phyloP scores from a whole-genome alignment of 2,329 filamentous ascomycete genomes.

The Fusarium newnesense region DNA sequence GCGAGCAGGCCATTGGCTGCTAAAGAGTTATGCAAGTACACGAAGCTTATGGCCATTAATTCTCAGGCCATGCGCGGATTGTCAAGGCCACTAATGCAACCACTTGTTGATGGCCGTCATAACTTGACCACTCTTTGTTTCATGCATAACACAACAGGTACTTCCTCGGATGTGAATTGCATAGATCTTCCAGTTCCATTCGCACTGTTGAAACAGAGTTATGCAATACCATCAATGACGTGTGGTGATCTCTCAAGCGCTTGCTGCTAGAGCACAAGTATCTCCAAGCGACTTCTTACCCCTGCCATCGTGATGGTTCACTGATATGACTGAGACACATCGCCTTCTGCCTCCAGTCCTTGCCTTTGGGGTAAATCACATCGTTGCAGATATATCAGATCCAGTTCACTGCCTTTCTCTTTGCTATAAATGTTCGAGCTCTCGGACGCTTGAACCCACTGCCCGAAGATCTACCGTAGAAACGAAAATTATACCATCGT shows the following conservation, averaged over 20 bases:
- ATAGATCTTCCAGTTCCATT: not conserved
- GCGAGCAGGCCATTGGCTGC: constrained; percentile 5
- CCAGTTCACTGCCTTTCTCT: not conserved
- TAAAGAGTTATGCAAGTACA: constrained; percentile 1
- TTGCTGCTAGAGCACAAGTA: not conserved
- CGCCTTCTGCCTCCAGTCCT: not conserved
- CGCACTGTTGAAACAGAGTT: not conserved
- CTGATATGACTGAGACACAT: not conserved
- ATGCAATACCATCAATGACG: not conserved
- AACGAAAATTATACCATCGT: constrained; percentile 10
- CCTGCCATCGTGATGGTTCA: not conserved
- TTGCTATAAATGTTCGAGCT: not conserved
- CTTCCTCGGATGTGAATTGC: not conserved
- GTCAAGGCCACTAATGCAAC: constrained; percentile 37
- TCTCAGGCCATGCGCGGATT: constrained; percentile 13
- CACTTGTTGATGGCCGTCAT: constrained; percentile 30
- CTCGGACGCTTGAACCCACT: not conserved
- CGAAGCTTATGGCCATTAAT: constrained; percentile 18
- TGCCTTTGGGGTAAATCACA: not conserved
- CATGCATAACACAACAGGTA: not conserved
- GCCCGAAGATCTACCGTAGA: constrained; percentile 31
- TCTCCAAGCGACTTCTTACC: not conserved
- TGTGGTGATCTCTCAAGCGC: not conserved
- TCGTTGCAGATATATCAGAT: not conserved
- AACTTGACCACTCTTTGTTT: constrained; percentile 14